Conservation (phyloP, 2,329 filamentous ascomycete species). For the Claviceps citrina region DNA sequence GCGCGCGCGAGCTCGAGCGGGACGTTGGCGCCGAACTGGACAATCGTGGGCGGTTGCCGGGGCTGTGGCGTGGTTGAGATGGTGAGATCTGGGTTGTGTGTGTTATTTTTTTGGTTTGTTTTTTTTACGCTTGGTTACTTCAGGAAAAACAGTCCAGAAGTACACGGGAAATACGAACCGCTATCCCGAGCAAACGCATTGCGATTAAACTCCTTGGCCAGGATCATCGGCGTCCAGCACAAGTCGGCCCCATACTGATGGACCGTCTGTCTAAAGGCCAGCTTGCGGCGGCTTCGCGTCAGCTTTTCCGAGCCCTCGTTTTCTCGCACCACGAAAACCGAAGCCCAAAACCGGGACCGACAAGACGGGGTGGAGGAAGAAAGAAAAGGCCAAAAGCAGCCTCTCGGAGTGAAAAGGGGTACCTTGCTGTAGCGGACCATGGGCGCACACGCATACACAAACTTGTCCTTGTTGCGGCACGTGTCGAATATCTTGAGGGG, state of each 20-base stretch:
- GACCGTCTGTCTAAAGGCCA: slow-evolving; percentile 54
- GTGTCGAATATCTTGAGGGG: slow-evolving; percentile 44
- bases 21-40: slow-evolving; percentile 51
- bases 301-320: no score
- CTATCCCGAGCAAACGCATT: slow-evolving; percentile 43
- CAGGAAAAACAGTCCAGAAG: background rate
- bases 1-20: slow-evolving; percentile 47
- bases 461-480: slow-evolving; percentile 34
- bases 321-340: no score
- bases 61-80: slow-evolving; percentile 34
- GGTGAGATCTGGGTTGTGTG: slow-evolving; percentile 41
- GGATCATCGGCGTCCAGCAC: slow-evolving; percentile 58
- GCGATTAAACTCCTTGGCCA: slow-evolving; percentile 54
- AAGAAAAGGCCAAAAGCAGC: no score
- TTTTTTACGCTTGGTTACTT: no score
- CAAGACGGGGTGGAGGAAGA: no score
- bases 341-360: no score
- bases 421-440: slow-evolving; percentile 53
- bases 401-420: no score
- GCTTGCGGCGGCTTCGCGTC: slow-evolving; percentile 24
- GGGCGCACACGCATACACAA: slow-evolving; percentile 46
- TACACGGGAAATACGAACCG: slow-evolving; percentile 22
- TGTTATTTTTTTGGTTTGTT: background rate
- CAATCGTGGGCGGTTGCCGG: slow-evolving; percentile 46
- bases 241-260: slow-evolving; percentile 49